Percentiles rank a stretch among this genome's conserved stretches.
Evolutionary conservation across 495 filamentous ascomycete species (phyloP).

Genomic region (Trichoderma erinaceum): DNA sequence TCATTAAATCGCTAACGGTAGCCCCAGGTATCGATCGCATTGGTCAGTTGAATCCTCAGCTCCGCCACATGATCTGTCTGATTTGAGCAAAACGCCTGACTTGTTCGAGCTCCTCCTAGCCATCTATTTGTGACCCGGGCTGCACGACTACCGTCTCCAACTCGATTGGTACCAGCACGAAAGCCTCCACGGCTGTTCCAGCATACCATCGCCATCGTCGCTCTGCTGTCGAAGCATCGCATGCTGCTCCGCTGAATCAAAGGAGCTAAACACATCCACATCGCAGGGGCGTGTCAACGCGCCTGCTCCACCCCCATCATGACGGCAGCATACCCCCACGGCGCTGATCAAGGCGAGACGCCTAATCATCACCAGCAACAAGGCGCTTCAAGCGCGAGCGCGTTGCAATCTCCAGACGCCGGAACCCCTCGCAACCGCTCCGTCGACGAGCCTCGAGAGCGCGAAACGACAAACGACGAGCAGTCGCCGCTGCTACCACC

Average conservation of each 20-base stretch:
- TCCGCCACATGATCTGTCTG: not conserved
- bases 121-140: not conserved
- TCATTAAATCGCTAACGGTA: not conserved
- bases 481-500: slow-evolving; percentile 11
- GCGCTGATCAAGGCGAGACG: not conserved
- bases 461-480: not conserved
- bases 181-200: not conserved
- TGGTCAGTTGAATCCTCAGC: slow-evolving; percentile 3
- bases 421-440: not conserved
- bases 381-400: not conserved
- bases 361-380: not conserved
- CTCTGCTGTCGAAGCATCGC: not conserved
- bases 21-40: not conserved
- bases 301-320: not conserved
- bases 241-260: not conserved
- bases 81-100: not conserved
- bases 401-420: not conserved
- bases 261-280: not conserved
- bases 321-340: not conserved
- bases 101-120: not conserved
- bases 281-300: not conserved
- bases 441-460: not conserved
- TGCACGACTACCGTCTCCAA: not conserved
- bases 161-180: not conserved
- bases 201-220: not conserved